phyloP scores from a whole-genome alignment of 352 stramenopile species.

The Pythium monospermum region DNA sequence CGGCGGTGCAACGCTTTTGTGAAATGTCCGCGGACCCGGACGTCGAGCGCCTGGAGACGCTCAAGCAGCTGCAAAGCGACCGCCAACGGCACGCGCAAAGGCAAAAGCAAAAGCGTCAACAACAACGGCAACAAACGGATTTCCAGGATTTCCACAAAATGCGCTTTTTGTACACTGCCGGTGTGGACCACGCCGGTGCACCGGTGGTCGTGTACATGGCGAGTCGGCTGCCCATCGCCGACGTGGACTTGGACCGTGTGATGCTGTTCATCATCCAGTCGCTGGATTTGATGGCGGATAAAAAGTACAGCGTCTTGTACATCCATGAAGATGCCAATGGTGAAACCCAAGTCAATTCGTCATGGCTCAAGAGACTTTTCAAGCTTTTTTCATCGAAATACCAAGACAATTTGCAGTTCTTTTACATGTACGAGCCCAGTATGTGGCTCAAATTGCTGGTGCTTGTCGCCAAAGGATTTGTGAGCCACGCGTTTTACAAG shows the following conservation, averaged over 20 bases:
- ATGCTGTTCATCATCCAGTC: constrained; percentile 66
- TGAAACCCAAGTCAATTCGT: constrained; percentile 47
- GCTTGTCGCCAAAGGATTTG: constrained; percentile 61
- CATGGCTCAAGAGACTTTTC: constrained; percentile 72
- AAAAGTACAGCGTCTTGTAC: constrained; percentile 65
- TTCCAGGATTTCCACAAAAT: constrained; percentile 51
- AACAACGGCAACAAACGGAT: constrained; percentile 34
- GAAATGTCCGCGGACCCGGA: constrained; percentile 58
- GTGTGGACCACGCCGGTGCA: constrained; percentile 57
- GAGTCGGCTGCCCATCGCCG: constrained; percentile 35
- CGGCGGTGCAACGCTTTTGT: constrained; percentile 46
- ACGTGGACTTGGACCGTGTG: constrained; percentile 61
- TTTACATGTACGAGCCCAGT: constrained; percentile 75
- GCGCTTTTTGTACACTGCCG: constrained; percentile 61
- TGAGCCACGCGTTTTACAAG: constrained; percentile 56
- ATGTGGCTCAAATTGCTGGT: constrained; percentile 73
- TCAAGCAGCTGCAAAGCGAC: constrained; percentile 35
- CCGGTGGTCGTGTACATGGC: constrained; percentile 72
- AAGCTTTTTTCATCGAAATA: constrained; percentile 51
- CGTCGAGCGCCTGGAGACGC: constrained; percentile 37
- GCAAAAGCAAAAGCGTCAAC: constrained; percentile 8
- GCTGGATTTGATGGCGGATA: constrained; percentile 56
- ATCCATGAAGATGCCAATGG: constrained; percentile 40
- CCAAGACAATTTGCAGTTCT: constrained; percentile 58
- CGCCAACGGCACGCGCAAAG: constrained; percentile 26